Base-by-base conservation (phyloP, 2,329 filamentous ascomycete genomes). In the Aspergillus hiratsukae region DNA sequence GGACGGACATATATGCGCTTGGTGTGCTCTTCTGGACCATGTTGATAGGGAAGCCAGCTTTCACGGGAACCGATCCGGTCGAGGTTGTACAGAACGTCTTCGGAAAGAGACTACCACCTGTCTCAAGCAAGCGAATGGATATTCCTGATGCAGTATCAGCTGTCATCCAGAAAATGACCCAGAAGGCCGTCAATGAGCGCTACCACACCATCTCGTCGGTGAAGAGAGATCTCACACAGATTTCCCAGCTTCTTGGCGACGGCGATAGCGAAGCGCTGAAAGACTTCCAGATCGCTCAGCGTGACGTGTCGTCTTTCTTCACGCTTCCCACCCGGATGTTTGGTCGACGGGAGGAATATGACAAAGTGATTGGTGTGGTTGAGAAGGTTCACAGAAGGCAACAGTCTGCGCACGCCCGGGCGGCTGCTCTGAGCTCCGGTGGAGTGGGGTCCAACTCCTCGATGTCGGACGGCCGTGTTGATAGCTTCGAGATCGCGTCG, bases 51-150 rank as follows among this genome's bases (percentile, higher is more conserved):
- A 84, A 87, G 64, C 84, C 89, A 3, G 88, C 91, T 0, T 96
- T 94, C 62, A 87, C 88, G 37, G 93, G 90, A 9, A 82, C 85
- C 11, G 87, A 86, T 0, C 90, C 92, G 0, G 83, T 97, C 57
- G 92, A 97, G 66, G 91, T 97, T 48, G 91, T 97, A 61, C 92
- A 97, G 70, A 90, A 87, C 62, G 91, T 97, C 10, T 80, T 97
- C 8, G 87, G 87, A 49, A 87, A 88, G 61, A 85, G 89, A 48
- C 85, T 97, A 61, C 86, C 89, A 4, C 85, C 85, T 40, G 86
- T 94, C 8, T 90, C 90, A 3, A 84, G 84, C 3, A 84, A 91
- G 48, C 84, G 93, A 51, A 82, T 91, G 58, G 93, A 97, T 68
- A 81, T 96, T 5, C 93, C 93, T 0, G 90, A 95, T 56, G 87